Base-by-base conservation (phyloP, 257 asterid genomes). In the Gynochthodes officinalis region DNA sequence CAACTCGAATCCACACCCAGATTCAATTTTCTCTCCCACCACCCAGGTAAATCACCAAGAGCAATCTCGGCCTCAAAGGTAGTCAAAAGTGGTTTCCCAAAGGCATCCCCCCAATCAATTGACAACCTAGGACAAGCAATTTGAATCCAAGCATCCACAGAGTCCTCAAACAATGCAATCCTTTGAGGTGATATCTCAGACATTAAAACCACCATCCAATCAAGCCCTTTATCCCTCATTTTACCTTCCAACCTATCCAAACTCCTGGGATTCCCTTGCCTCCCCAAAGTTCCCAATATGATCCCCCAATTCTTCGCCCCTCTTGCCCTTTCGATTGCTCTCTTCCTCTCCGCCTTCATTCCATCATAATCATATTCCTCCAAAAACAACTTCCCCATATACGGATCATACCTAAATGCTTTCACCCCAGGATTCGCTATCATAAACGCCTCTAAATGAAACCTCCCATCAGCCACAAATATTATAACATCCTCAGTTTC, bases 41-140 rank as follows among this genome's bases (percentile, higher is more conserved):
- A 95, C 46, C 95, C 97, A 0, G 81, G 70, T 73, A 90, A 75
- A 79, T 92, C 93, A 75, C 98, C 98, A 16, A 95, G 89, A 2
- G 98, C 98, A 84, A 95, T 92, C 88, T 95, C 98, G 0, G 97
- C 99, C 78, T 95, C 98, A 70, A 95, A 95, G 0, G 98, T 68
- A 1, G 97, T 95, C 77, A 95, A 67, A 83, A 90, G 78, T 7
- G 99, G 99, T 81, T 82, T 92, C 86, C 64, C 84, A 76, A 95
- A 95, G 0, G 99, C 99, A 76, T 87, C 98, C 1, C 99, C 98
- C 99, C 98, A 95, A 78, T 90, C 97, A 73, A 95, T 95, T 1
- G 99, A 95, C 87, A 95, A 67, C 83, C 98, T 85, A 57, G 99
- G 99, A 67, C 98, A 95, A 0, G 99, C 99, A 40, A 95, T 89